Percentiles rank a stretch among this genome's conserved stretches.
Evolutionary conservation across 2,329 filamentous ascomycete species (phyloP).

Genomic region (Sporothrix curviconia): DNA sequence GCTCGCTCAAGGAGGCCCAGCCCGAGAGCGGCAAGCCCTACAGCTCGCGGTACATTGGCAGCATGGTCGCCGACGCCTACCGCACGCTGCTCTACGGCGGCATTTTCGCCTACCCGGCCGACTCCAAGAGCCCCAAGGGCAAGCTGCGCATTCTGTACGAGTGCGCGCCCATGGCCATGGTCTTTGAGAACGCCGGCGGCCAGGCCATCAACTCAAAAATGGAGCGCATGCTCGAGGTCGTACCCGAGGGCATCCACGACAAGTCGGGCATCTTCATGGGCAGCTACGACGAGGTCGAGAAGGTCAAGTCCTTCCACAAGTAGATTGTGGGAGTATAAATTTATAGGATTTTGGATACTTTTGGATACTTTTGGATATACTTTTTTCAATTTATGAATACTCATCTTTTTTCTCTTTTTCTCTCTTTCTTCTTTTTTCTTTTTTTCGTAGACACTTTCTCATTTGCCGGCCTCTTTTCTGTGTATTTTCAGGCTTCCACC

Average conservation of each 20-base stretch:
- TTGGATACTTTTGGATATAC: too few relatives aligned
- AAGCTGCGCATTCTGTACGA: slow-evolving; percentile 97
- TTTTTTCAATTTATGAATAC: too few relatives aligned
- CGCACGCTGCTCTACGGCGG: slow-evolving; percentile 91
- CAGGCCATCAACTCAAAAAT: slow-evolving; percentile 88
- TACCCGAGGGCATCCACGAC: slow-evolving; percentile 91
- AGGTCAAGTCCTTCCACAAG: slow-evolving; percentile 80
- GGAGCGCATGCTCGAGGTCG: slow-evolving; percentile 80
- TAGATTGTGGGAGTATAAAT: slow-evolving; percentile 18
- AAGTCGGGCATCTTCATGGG: slow-evolving; percentile 93
- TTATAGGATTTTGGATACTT: slow-evolving; percentile 1
- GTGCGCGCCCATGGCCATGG: slow-evolving; percentile 97
- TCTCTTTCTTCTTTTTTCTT: not conserved
- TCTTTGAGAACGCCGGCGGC: slow-evolving; percentile 96
- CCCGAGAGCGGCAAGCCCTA: slow-evolving; percentile 73
- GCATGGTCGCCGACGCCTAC: slow-evolving; percentile 98
- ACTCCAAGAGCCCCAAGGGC: slow-evolving; percentile 97
- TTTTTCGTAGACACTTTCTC: not conserved
- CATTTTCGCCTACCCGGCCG: slow-evolving; percentile 94
- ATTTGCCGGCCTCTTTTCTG: not conserved
- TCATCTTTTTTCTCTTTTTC: not conserved
- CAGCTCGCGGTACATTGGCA: slow-evolving; percentile 89
- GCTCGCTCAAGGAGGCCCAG: slow-evolving; percentile 76
- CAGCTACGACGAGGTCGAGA: slow-evolving; percentile 90
- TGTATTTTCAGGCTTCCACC: not conserved